These are phyloP conservation scores for Zymoseptoria ardabiliae DNA, from an alignment of 2,329 filamentous ascomycete species.

Conservation along the genomic window DNA sequence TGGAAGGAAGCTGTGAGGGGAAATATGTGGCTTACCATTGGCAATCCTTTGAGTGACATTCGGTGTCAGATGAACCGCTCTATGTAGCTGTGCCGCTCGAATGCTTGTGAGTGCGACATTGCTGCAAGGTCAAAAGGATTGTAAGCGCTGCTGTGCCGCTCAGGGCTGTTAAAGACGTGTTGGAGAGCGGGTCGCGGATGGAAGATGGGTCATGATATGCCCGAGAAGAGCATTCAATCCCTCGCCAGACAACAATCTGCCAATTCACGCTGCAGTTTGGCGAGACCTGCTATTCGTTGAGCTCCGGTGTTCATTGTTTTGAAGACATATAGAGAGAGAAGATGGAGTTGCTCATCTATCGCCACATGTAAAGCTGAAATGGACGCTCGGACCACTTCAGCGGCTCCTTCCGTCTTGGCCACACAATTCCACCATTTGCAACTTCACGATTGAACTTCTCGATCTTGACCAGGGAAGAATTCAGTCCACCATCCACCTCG, in stretches of 20 bases:
- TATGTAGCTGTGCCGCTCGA: conserved; percentile 10
- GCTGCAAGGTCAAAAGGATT: neutral
- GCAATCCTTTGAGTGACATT: conserved; percentile 1
- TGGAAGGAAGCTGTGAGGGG: conserved; percentile 6
- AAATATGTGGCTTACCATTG: conserved; percentile 10
- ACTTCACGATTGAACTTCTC: neutral
- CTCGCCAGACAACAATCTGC: neutral
- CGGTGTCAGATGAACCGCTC: conserved; percentile 7
- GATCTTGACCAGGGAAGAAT: neutral
- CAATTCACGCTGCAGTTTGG: neutral
- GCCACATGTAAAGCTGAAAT: no score
- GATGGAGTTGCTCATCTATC: neutral
- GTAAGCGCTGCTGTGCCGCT: conserved; percentile 17
- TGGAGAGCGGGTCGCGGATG: neutral
- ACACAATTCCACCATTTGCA: neutral
- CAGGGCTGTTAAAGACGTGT: conserved; percentile 3
- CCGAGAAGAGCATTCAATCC: neutral
- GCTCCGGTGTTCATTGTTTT: neutral
- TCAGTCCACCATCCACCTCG: conserved; percentile 3
- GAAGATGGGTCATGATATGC: neutral
- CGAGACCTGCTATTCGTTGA: neutral
- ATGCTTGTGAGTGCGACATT: neutral
- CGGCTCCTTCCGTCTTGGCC: neutral
- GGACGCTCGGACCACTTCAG: neutral
- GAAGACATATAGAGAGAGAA: neutral